Evolutionary conservation across 2,329 filamentous ascomycete genomes (phyloP).

Genomic region (Dothideomycetes sp.): DNA sequence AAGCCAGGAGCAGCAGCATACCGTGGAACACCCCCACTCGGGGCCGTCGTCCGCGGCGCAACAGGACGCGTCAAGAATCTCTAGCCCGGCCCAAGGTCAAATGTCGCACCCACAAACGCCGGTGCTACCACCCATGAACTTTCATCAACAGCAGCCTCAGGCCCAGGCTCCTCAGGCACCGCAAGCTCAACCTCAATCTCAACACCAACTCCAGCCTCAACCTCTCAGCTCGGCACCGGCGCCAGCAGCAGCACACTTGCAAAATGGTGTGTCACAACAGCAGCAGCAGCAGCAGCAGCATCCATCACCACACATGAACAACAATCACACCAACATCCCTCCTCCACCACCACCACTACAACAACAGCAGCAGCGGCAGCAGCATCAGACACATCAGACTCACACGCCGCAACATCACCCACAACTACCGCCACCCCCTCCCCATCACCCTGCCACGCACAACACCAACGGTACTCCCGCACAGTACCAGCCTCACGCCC

Average conservation of each 20-base stretch:
- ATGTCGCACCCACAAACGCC: slow-evolving; percentile 1
- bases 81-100: slow-evolving; percentile 9
- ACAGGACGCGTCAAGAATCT: slow-evolving; percentile 5
- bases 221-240: neutral
- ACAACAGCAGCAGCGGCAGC: slow-evolving; percentile 9
- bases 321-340: neutral
- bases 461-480: slow-evolving; percentile 1
- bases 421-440: neutral
- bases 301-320: neutral
- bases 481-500: slow-evolving; percentile 3
- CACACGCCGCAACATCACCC: slow-evolving; percentile 14
- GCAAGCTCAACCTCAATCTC: slow-evolving; percentile 4
- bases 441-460: slow-evolving; percentile 6
- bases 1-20: neutral
- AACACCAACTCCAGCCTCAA: neutral
- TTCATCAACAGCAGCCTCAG: slow-evolving; percentile 4
- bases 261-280: neutral
- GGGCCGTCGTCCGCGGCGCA: neutral
- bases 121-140: slow-evolving; percentile 9
- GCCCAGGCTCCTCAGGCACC: slow-evolving; percentile 1
- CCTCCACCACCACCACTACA: slow-evolving; percentile 22
- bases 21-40: neutral
- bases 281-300: neutral
- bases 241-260: slow-evolving; percentile 1
- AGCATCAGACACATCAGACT: too few relatives aligned